Base-by-base conservation (phyloP, 2,329 filamentous ascomycete genomes). In the Aureobasidium sp. region DNA sequence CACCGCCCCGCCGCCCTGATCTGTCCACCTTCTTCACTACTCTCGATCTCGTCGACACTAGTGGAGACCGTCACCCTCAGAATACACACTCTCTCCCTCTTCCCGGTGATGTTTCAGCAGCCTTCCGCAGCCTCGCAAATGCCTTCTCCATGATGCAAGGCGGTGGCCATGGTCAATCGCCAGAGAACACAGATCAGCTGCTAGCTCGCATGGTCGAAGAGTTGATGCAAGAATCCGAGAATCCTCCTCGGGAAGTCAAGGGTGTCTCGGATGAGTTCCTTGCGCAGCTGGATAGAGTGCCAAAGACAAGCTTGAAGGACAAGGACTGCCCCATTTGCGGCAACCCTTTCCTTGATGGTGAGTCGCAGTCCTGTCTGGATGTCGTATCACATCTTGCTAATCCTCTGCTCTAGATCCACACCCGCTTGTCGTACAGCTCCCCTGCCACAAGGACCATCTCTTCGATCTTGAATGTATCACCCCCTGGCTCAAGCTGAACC, bases 401-500 rank as follows among this genome's bases (percentile, higher is more conserved):
- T 26, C 1, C 7, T 43, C 8, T 24, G 34, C 8, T n/a, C 5
- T 64, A 79, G 77, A 86, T 66, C 66, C 79, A 48, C 84, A 86
- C 67, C 84, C 85, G n/a, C 79, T 87, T 20, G 82, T 87, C 39
- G 84, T 87, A 50, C 78, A 79, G 32, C 71, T 87, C 36, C 83
- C 84, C 10, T 87, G 85, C 66, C 83, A 87, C 70, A 76, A 80
- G 17, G 80, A 80, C 41, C 85, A 87, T 70, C 68, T 83, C 24
- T 87, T 87, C 71, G 85, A 87, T 72, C 71, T 87, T 29, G 84
- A 87, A 67, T 87, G 85, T 71, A 83, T 87, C 64, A 74, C 79
- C 63, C 84, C 85, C 0, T 87, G 85, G 85, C 72, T 87, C 65
- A 81, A 85, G 66, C 75, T 87, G 61, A 82, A 85, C 65, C 82